A percentile compares a stretch with the other conserved stretches of the same genome.
phyloP scores from a whole-genome alignment of 371 early-diverging fungal species.

The Actinomucor elegans region DNA sequence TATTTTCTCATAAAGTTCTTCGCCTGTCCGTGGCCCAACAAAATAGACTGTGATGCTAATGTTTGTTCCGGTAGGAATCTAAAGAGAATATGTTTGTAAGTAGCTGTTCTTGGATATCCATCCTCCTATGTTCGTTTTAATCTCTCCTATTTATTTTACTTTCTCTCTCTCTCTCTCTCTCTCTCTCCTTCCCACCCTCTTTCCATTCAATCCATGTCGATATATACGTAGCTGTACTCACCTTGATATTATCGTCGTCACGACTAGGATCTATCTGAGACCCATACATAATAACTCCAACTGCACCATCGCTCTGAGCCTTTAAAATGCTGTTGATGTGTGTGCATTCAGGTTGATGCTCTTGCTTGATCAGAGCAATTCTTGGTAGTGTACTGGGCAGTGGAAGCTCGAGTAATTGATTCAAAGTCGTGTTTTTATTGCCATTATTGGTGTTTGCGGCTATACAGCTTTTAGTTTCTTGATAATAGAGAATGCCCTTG shows the following conservation, averaged over 20 bases:
- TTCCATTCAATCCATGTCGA: background rate
- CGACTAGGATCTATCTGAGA: background rate
- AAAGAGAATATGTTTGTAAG: background rate
- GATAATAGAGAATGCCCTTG: constrained; percentile 6
- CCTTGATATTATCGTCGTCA: too few relatives aligned
- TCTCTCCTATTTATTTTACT: background rate
- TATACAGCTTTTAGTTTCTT: background rate
- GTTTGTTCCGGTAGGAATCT: constrained; percentile 5
- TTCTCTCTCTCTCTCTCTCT: background rate
- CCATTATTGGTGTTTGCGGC: too few relatives aligned
- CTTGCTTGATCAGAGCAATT: background rate
- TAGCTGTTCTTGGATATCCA: too few relatives aligned
- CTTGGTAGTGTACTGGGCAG: background rate
- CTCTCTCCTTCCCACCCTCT: background rate
- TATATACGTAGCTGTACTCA: too few relatives aligned
- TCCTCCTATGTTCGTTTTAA: too few relatives aligned
- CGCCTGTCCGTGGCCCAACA: background rate
- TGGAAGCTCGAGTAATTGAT: background rate
- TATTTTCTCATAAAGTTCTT: background rate
- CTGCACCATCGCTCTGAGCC: constrained; percentile 1
- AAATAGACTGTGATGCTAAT: constrained; percentile 2
- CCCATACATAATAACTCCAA: constrained; percentile 4
- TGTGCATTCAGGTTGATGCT: background rate
- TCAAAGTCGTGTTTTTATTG: too few relatives aligned
- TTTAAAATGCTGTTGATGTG: background rate